These are phyloP conservation scores for Chlorella sp. DNA, from an alignment of 139 green algal genomes.

Conservation along the genomic window DNA sequence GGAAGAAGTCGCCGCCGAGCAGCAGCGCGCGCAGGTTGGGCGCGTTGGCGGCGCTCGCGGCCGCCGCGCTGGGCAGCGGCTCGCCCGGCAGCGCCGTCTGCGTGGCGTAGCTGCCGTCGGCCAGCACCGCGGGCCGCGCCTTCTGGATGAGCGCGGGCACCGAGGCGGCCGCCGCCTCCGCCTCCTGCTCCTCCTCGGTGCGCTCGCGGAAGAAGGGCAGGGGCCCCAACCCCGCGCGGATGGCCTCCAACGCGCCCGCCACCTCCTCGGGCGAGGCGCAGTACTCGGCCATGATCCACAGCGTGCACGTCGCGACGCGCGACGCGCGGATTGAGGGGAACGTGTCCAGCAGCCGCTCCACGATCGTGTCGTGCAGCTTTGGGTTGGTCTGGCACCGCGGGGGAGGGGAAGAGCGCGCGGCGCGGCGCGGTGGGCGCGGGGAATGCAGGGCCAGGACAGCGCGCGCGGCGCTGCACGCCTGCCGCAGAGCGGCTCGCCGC, in stretches of 20 bases:
- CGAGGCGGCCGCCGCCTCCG: slow-evolving; percentile 12
- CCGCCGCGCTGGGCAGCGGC: background rate
- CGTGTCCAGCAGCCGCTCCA: slow-evolving; percentile 87
- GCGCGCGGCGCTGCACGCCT: background rate
- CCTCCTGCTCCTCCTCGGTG: slow-evolving; percentile 38
- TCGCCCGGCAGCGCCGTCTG: slow-evolving; percentile 60
- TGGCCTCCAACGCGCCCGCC: slow-evolving; percentile 68
- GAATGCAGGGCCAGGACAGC: background rate
- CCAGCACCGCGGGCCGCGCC: slow-evolving; percentile 86
- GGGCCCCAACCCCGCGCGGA: slow-evolving; percentile 81
- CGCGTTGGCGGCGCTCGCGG: slow-evolving; percentile 31
- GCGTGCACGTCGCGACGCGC: slow-evolving; percentile 81
- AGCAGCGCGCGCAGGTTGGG: slow-evolving; percentile 72
- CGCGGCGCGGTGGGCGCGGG: too few relatives aligned
- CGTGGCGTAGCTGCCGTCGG: slow-evolving; percentile 97
- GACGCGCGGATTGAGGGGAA: slow-evolving; percentile 84
- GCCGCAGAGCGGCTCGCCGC: background rate
- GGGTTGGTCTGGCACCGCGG: slow-evolving; percentile 77
- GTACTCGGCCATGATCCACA: slow-evolving; percentile 98
- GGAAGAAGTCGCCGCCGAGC: slow-evolving; percentile 92
- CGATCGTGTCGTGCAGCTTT: slow-evolving; percentile 79
- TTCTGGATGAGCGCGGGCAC: slow-evolving; percentile 32
- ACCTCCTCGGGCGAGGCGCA: slow-evolving; percentile 70
- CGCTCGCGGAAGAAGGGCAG: slow-evolving; percentile 52
- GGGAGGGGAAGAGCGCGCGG: too few relatives aligned